Conservation (phyloP, 768 basidiomycete genomes). For the Strobilomyces confusus region DNA sequence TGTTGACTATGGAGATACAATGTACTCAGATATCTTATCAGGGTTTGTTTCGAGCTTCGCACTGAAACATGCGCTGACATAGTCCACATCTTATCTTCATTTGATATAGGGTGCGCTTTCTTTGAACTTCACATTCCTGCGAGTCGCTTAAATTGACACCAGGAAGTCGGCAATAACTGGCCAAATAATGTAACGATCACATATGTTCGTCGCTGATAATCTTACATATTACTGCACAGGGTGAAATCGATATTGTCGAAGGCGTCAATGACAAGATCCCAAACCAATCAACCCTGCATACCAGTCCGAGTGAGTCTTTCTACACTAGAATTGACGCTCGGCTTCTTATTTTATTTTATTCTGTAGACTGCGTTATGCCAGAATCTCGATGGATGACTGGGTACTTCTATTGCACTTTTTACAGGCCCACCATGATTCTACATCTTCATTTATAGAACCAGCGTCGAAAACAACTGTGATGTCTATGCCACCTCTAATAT, state of each 20-base stretch:
- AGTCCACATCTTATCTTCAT: neutral
- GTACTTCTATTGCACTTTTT: constrained; percentile 13
- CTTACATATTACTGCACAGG: constrained; percentile 9
- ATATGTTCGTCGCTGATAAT: neutral
- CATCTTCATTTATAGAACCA: constrained; percentile 8
- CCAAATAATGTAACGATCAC: constrained; percentile 15
- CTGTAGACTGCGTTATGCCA: constrained; percentile 30
- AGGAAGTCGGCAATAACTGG: constrained; percentile 30
- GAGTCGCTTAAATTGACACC: neutral
- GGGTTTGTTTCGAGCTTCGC: constrained; percentile 20
- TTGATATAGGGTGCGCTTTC: constrained; percentile 21
- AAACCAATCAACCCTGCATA: constrained; percentile 32
- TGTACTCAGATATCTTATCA: constrained; percentile 4
- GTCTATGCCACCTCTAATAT: constrained; percentile 20
- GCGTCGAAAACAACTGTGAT: constrained; percentile 23
- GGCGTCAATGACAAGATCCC: constrained; percentile 30
- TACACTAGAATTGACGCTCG: neutral
- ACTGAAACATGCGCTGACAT: neutral
- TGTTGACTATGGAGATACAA: neutral
- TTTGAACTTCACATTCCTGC: neutral
- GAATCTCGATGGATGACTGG: constrained; percentile 29
- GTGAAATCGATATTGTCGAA: constrained; percentile 33
- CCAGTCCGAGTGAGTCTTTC: constrained; percentile 11
- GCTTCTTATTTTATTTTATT: neutral
- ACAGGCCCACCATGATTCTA: neutral